Base-by-base conservation (phyloP, 139 green algal genomes). In the Monoraphidium neglectum region DNA sequence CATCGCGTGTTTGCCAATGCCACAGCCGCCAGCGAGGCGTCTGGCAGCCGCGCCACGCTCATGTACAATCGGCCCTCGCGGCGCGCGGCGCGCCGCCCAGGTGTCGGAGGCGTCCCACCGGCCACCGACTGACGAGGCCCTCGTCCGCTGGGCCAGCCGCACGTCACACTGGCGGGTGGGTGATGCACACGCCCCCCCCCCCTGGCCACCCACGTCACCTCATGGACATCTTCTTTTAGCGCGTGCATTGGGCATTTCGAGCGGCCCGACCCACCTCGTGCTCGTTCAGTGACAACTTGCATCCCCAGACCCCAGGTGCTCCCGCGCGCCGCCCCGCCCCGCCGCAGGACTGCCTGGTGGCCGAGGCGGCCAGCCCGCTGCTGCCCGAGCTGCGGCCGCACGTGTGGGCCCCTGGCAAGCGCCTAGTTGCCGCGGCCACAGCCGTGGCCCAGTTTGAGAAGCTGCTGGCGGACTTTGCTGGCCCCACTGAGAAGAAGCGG, bases 401-500 rank as follows among this genome's bases (percentile, higher is more conserved):
- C 36, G 4, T 89, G 18, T 61, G n/a, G n/a, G n/a, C 69, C 3
- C 26, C 49, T 32, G 68, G 21, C 21, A 49, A 67, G 43, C 53
- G 57, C 24, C 66, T 88, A 24, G 51, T 89, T 12, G 79, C 82
- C 26, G 72, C 68, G 15, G 59, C 56, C 62, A 36, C 54, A 28
- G 82, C 84, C 12, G 72, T 85, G 12, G 4, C 33, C 24, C 84
- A 90, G 62, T 90, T 91, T 69, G 71, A 88, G 54, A 67, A 37
- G 40, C 80, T 91, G 13, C 5, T 90, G 74, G 57, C 59, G n/a
- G 53, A 77, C 63, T 81, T 77, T 66, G 75, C 49, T 0, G 87
- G 87, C 2, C 75, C 77, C 0, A 68, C 35, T 0, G 87, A 91
- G 47, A 40, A 60, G 76, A 4, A n/a, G 35, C 69, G 81, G 38